Conservation (phyloP, 148 eudicot species). For the Rhododendron henanense region DNA sequence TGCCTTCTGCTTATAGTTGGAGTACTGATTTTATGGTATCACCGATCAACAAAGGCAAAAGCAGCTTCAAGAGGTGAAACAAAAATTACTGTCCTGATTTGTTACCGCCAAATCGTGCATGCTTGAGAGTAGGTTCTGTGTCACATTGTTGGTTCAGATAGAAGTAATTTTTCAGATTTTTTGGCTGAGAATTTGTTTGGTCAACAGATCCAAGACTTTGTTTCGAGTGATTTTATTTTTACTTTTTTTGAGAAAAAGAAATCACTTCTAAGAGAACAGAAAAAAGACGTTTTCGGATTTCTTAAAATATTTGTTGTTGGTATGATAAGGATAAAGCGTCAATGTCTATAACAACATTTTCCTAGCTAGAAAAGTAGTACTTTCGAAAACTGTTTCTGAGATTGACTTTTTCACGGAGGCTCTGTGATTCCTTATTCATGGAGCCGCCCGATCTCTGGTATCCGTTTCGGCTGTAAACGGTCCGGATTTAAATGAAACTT, state of each 20-base stretch:
- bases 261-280: not conserved
- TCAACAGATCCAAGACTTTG: no score
- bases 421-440: no score
- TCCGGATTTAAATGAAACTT: no score
- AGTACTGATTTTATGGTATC: slow-evolving; percentile 17
- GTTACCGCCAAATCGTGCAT: not conserved
- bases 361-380: not conserved
- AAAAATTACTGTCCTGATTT: not conserved
- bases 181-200: no score
- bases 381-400: not conserved
- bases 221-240: no score
- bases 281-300: not conserved
- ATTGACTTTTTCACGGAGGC: no score
- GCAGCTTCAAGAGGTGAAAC: slow-evolving; percentile 31
- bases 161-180: not conserved
- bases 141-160: not conserved
- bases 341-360: not conserved
- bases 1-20: slow-evolving; percentile 28
- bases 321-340: not conserved
- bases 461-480: no score
- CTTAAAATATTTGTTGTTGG: not conserved
- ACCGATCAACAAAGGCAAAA: slow-evolving; percentile 12
- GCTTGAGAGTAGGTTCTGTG: not conserved
- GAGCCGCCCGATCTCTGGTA: no score
- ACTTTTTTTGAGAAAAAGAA: not conserved